Evolutionary conservation across 331 rosid species (phyloP).

Genomic region (Quercus tomentella): DNA sequence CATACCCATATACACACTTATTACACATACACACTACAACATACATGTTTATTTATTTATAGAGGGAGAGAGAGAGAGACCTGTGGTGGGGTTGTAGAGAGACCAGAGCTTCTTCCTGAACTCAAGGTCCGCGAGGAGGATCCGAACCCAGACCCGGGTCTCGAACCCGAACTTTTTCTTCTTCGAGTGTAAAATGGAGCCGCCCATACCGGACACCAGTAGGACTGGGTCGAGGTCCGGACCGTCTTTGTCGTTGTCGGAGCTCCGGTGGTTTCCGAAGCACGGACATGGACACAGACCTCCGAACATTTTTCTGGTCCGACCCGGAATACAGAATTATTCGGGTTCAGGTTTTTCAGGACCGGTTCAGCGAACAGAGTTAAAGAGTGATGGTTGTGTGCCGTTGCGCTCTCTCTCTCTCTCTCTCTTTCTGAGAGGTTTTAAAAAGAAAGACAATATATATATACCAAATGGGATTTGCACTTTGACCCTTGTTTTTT

Average conservation of each 20-base stretch:
- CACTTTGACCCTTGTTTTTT: too few relatives aligned
- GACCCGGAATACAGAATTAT: background rate
- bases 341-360: background rate
- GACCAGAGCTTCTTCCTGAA: conserved; percentile 75
- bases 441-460: too few relatives aligned
- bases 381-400: background rate
- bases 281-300: conserved; percentile 41
- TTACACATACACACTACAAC: background rate
- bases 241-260: conserved; percentile 19
- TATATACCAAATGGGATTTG: too few relatives aligned
- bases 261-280: conserved; percentile 29
- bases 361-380: background rate
- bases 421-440: too few relatives aligned
- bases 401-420: background rate
- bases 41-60: background rate
- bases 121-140: conserved; percentile 71
- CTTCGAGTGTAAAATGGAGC: conserved; percentile 74
- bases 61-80: conserved; percentile 23
- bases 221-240: conserved; percentile 74
- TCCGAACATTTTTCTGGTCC: conserved; percentile 20
- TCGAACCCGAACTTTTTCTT: conserved; percentile 59
- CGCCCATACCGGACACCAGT: conserved; percentile 84
- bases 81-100: conserved; percentile 76
- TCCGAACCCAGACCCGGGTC: conserved; percentile 82
- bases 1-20: background rate